Evolutionary conservation across 768 basidiomycete genomes (phyloP), one percentile per base, ranked within the genome.

Genomic region (Russula emetica): DNA sequence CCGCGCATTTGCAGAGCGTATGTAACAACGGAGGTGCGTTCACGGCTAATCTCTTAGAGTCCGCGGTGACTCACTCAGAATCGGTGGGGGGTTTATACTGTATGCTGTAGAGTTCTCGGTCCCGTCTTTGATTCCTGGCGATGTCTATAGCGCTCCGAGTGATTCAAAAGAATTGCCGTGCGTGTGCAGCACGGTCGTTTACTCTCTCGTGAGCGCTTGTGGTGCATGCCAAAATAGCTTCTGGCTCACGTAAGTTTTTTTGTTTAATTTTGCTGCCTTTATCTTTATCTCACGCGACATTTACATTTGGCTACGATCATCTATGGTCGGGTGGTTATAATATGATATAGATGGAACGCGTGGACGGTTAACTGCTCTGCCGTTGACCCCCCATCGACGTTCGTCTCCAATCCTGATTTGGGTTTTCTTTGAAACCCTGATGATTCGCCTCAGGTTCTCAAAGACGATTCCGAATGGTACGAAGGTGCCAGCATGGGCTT

Each of bases 121-220:
- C 16, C 64, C 64, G 6, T 1, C 0, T 3, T 40, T 65, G 55
- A 7, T 9, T 3, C 6, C 47, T 6, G 49, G 47, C 1, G 24
- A 56, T 36, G 61, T 60, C 36, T 61, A 65, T 44, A 24, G 32
- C 26, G 64, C 59, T 3, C 60, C 40, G 1, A n/a, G n/a, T n/a
- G 64, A 55, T 72, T 74, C 71, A 62, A 55, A n/a, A 28, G 49
- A 58, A 52, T 42, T 72, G 36, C 20, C 61, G 16, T 75, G 76
- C 66, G 63, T 71, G 42, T 77, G 76, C 64, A 74, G 71, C 26
- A 69, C 69, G 14, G 72, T 72, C n/a, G 69, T 75, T 14, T 77
- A 75, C 63, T 72, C 72, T 11, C 69, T 77, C 9, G 67, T 74
- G 36, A 71, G 74, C 49, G 76, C 75, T 24, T 77, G 76, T 63